Evolutionary conservation across 1,139 yeast species (phyloP).

Genomic region (Suhomyces kunorum): DNA sequence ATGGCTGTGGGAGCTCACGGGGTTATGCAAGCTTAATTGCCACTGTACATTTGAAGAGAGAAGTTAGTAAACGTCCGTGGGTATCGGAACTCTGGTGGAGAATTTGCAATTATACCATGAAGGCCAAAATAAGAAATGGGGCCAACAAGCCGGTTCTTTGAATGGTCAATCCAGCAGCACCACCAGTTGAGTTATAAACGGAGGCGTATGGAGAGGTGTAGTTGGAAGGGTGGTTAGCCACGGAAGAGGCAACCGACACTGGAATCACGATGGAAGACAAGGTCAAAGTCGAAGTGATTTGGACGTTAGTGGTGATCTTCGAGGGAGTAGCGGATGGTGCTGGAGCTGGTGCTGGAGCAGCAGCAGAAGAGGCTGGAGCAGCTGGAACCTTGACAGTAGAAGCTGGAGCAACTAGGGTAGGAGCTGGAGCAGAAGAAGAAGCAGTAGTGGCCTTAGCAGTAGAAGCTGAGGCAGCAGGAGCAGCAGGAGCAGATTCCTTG

Average conservation of each 20-base stretch:
- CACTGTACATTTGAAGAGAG: constrained; percentile 1
- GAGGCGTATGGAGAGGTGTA: constrained; percentile 3
- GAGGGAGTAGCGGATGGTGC: constrained; percentile 3
- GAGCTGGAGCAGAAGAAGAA: constrained; percentile 7
- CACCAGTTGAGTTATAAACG: constrained; percentile 13
- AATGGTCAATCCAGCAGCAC: constrained; percentile 9
- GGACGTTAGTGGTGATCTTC: constrained; percentile 7
- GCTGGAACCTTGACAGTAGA: neutral
- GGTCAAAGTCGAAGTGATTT: neutral
- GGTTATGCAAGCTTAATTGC: neutral
- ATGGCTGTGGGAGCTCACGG: constrained; percentile 1
- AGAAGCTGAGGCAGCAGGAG: neutral
- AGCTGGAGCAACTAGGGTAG: constrained; percentile 7
- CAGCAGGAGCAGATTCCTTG: neutral
- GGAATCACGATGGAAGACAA: too few species aligned
- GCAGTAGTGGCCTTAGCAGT: constrained; percentile 1
- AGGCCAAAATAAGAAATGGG: constrained; percentile 6
- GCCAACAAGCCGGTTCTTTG: constrained; percentile 10
- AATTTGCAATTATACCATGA: constrained; percentile 5
- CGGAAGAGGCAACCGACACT: neutral
- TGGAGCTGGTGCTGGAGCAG: constrained; percentile 2
- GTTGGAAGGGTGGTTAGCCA: neutral
- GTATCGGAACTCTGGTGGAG: neutral
- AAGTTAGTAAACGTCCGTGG: neutral
- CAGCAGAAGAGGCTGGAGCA: constrained; percentile 3